Evolutionary conservation across 148 eudicot species (phyloP).

Genomic region (Rhododendron molle): DNA sequence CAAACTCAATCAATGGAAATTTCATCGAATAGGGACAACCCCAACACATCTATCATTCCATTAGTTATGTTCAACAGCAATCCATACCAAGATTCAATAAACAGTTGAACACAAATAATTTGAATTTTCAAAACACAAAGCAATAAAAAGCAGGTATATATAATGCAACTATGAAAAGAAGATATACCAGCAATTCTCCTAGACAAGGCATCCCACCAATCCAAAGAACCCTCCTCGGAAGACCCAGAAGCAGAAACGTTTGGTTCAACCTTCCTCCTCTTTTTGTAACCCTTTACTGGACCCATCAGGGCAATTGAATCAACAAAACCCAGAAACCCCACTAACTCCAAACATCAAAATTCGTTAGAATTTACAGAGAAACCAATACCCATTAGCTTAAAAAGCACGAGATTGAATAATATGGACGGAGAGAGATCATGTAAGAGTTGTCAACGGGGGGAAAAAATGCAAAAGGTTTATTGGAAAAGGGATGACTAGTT

Average conservation of each 20-base stretch:
- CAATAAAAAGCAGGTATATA: not conserved
- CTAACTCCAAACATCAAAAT: slow-evolving; percentile 18
- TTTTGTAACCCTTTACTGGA: slow-evolving; percentile 62
- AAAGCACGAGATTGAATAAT: slow-evolving; percentile 11
- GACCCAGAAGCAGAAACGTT: slow-evolving; percentile 36
- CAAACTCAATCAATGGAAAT: slow-evolving; percentile 6
- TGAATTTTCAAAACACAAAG: slow-evolving; percentile 1
- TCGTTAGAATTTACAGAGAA: slow-evolving; percentile 17
- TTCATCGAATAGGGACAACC: not conserved
- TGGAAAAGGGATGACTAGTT: slow-evolving; percentile 5
- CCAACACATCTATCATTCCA: slow-evolving; percentile 9
- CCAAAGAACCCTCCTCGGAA: slow-evolving; percentile 52
- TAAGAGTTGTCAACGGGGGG: slow-evolving; percentile 1
- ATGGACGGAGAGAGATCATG: slow-evolving; percentile 16
- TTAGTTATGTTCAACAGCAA: not conserved
- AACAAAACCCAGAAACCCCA: slow-evolving; percentile 32
- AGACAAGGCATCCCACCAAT: slow-evolving; percentile 70
- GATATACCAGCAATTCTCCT: slow-evolving; percentile 55
- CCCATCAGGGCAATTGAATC: slow-evolving; percentile 57
- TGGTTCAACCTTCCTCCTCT: slow-evolving; percentile 45
- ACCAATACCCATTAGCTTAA: slow-evolving; percentile 12
- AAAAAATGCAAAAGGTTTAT: slow-evolving; percentile 11
- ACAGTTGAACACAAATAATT: not conserved
- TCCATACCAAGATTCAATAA: not conserved
- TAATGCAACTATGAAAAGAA: not conserved